Conservation (phyloP, 2,329 filamentous ascomycete species). For the Fusarium equiseti region DNA sequence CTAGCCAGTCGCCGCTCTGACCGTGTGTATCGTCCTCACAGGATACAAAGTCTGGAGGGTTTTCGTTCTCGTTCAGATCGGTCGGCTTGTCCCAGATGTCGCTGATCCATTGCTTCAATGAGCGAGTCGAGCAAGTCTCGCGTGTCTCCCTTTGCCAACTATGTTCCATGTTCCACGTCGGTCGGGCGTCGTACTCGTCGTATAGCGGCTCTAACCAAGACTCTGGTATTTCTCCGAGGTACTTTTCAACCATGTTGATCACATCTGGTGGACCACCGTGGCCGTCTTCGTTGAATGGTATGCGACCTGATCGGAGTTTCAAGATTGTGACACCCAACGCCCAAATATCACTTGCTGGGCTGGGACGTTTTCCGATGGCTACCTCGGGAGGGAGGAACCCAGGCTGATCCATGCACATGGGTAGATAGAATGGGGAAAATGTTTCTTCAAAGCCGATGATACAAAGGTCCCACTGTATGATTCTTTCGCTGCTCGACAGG, state of each 20-base stretch:
- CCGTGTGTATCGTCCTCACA: background rate
- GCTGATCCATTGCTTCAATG: background rate
- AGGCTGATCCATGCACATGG: fast-evolving
- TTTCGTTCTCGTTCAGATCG: background rate
- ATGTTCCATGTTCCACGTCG: background rate
- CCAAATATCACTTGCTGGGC: background rate
- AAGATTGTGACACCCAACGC: background rate
- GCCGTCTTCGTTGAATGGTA: background rate
- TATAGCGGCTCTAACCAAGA: background rate
- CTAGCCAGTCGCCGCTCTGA: background rate
- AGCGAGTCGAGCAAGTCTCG: background rate
- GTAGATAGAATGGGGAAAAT: background rate
- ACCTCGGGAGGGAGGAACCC: background rate
- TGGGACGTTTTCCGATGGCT: background rate
- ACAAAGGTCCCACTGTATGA: background rate
- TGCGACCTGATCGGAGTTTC: background rate
- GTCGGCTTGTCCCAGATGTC: background rate
- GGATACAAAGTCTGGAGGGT: background rate
- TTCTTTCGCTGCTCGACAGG: background rate
- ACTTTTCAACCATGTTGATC: background rate
- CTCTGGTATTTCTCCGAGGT: background rate
- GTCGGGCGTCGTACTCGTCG: background rate
- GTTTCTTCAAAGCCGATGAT: background rate
- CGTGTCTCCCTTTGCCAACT: background rate
- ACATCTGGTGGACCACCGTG: background rate